A percentile compares a stretch with the other conserved stretches of the same genome.
phyloP scores from a whole-genome alignment of 2,329 filamentous ascomycete genomes.

The Tolypocladium capitatum region DNA sequence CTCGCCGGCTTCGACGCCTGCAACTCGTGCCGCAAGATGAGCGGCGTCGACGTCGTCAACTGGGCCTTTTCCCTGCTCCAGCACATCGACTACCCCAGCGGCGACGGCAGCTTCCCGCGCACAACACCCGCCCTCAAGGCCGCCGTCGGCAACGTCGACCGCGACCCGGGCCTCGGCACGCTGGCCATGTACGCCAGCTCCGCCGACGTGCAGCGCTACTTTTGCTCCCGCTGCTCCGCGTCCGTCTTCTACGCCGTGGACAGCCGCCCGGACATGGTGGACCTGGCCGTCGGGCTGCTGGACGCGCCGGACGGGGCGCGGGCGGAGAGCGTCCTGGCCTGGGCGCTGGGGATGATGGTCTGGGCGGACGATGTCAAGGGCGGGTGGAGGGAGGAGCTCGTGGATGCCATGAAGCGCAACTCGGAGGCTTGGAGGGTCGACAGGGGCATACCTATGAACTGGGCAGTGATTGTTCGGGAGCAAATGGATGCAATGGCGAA shows the following conservation, averaged over 20 bases:
- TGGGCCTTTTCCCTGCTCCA: constrained; percentile 30
- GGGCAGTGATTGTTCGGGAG: constrained; percentile 4
- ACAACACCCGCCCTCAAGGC: constrained; percentile 15
- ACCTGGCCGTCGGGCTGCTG: constrained; percentile 31
- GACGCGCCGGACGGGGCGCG: constrained; percentile 29
- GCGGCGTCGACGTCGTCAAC: constrained; percentile 27
- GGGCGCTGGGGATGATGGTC: constrained; percentile 20
- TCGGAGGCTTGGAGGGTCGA: constrained; percentile 10
- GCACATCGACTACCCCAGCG: constrained; percentile 19
- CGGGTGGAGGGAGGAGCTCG: constrained; percentile 8
- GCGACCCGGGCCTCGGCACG: constrained; percentile 27
- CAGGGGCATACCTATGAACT: constrained; percentile 4
- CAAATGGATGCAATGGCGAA: neutral
- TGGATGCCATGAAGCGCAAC: constrained; percentile 3
- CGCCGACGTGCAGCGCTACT: constrained; percentile 26
- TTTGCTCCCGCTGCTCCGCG: constrained; percentile 34
- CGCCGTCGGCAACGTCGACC: constrained; percentile 13
- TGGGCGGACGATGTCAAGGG: constrained; percentile 3
- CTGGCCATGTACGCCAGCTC: constrained; percentile 29
- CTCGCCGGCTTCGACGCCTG: constrained; percentile 29
- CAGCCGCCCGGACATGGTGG: constrained; percentile 23
- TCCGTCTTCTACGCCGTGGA: constrained; percentile 30
- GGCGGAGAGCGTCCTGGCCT: constrained; percentile 29
- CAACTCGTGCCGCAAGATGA: constrained; percentile 30
- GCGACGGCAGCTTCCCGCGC: constrained; percentile 8